Base-by-base conservation (phyloP, 371 early-diverging fungal genomes). In the Rhizomucor pusillus region DNA sequence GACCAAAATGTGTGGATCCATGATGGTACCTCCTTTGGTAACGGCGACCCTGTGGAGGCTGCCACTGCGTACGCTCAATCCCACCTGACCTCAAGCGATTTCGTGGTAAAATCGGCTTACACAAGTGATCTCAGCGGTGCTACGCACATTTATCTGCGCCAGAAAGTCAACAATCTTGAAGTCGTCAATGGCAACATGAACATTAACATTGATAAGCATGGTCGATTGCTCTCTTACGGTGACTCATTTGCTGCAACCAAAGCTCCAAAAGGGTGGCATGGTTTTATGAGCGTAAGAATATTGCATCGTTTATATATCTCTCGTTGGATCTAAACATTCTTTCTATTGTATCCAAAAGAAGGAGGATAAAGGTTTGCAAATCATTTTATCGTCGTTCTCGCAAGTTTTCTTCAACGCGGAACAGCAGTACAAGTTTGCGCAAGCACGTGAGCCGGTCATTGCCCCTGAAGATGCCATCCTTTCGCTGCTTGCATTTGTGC, bases 131-230 rank as follows among this genome's bases (percentile, higher is more conserved):
- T 82, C 60, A 91, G 80, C 34, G 90, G 90, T 5, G 81, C 90
- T 5, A 90, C 92, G 3, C 93, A 93, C 53, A 84, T 92, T 20
- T 87, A 92, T 57, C 60, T 91, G n/a, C 77, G 82, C 52, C 94
- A 93, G 63, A 64, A 73, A 10, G 73, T 89, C 43, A 64, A 87
- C 57, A 91, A 90, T 5, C 63, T 89, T 1, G 87, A 88, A 59
- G 90, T 93, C 7, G 69, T 83, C 46, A 94, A 93, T 62, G 91
- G 86, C 37, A 84, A 87, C 54, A 85, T 89, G 59, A 92, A 92
- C 62, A 73, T 94, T 65, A 90, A 93, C 57, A 68, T 93, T 20
- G 87, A 90, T 66, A 60, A 63, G 43, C 39, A 73, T 48, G 92
- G 93, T 36, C 66, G 77, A 35, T 67, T 94, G 45, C 71, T 92